Base-by-base conservation (phyloP, 805 yeast genomes). In the Vanderwaltozyma verrucispora region DNA sequence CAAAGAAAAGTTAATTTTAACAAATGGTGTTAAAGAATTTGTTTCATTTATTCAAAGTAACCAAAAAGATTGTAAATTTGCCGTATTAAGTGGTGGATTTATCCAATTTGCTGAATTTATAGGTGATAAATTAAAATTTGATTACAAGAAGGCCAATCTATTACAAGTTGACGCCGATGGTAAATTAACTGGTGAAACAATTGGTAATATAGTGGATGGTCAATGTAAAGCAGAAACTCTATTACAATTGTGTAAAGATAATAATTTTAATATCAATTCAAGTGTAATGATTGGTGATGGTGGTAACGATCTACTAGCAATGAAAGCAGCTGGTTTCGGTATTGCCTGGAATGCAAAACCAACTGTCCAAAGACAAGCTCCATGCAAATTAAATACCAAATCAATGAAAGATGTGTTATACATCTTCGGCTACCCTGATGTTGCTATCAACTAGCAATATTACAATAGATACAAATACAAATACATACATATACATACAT, bases 311-410 rank as follows among this genome's bases (percentile, higher is more conserved):
- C 65, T 92, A 53, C 72, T 74, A 32, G 94, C 94, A 87, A 92
- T 92, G 97, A 72, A 66, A 2, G 74, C 63, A 12, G 96, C 95
- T 2, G 97, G 97, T 0, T 82, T 76, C 56, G 98, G 98, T 16
- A 69, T 92, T 37, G 98, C 98, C 0, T 92, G 96, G 94, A 83
- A 86, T 56, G 99, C 97, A 16, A 92, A 92, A 58, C 96, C 97
- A 17, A 77, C 71, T 45, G 98, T 92, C 2, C 96, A 87, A 59
- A 56, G 62, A 40, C 64, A 67, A 46, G 97, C 98, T 0, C 96
- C 96, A 15, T 69, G 84, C 30, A 71, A 82, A 42, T 67, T 92
- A 45, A 92, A 92, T 56, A 68, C 89, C 0, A 64, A 69, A n/a
- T 68, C 81, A 4, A 69, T 92, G 56, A 66, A 67, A 43, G 96